phyloP scores from a whole-genome alignment of 371 early-diverging fungal species.

The Funneliformis caledonium region DNA sequence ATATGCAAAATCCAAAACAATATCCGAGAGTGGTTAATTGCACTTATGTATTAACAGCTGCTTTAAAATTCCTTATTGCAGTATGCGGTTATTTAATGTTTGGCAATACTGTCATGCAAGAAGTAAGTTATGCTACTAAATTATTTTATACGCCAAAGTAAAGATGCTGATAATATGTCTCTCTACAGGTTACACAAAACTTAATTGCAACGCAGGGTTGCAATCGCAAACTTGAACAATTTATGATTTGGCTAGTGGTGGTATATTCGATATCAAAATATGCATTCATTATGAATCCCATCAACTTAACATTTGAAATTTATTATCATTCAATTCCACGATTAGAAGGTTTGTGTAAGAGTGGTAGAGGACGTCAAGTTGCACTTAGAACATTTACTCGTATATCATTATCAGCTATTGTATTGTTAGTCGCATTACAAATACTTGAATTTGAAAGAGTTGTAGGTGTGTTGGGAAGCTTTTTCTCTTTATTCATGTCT shows the following conservation, averaged over 20 bases:
- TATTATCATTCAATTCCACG: conserved; percentile 43
- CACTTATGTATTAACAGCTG: conserved; percentile 55
- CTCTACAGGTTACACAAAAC: conserved; percentile 69
- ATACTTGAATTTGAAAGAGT: conserved; percentile 70
- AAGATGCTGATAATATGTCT: neutral
- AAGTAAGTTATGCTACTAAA: conserved; percentile 48
- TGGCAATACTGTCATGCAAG: conserved; percentile 66
- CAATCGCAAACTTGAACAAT: conserved; percentile 55
- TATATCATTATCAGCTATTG: conserved; percentile 46
- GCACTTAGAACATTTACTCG: conserved; percentile 42
- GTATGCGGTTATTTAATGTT: conserved; percentile 77
- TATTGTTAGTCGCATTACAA: conserved; percentile 55
- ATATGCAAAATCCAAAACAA: conserved; percentile 59
- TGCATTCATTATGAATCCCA: conserved; percentile 65
- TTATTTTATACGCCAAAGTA: neutral
- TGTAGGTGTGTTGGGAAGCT: conserved; percentile 70
- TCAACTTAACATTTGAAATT: conserved; percentile 59
- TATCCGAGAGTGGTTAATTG: conserved; percentile 60
- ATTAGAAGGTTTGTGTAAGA: conserved; percentile 44
- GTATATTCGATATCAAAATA: conserved; percentile 75
- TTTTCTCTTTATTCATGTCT: conserved; percentile 60
- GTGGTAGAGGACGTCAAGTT: conserved; percentile 44
- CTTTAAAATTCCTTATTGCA: conserved; percentile 58
- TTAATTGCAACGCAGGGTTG: conserved; percentile 62
- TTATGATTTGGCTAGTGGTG: conserved; percentile 66